phyloP scores from a whole-genome alignment of 2,329 filamentous ascomycete species.

The Lecanoromycetidae sp. region DNA sequence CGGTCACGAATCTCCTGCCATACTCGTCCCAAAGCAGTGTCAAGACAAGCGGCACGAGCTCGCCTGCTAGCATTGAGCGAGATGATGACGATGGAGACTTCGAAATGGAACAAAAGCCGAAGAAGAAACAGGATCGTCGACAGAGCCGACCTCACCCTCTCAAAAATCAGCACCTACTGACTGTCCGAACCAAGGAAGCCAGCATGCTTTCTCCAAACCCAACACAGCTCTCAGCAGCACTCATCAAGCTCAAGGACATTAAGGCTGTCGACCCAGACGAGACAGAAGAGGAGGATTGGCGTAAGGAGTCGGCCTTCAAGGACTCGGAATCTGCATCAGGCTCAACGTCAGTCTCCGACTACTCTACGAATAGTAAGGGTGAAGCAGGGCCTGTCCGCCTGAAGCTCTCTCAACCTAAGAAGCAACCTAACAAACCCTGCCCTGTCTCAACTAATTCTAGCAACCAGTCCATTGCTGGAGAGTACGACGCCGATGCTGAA shows the following conservation, averaged over 20 bases:
- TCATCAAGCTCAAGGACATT: constrained; percentile 10
- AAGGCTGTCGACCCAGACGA: constrained; percentile 16
- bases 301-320: constrained; percentile 13
- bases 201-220: constrained; percentile 11
- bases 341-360: constrained; percentile 18
- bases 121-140: constrained; percentile 36
- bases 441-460: constrained; percentile 3
- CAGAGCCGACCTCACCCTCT: constrained; percentile 32
- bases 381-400: constrained; percentile 13
- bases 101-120: constrained; percentile 31
- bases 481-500: constrained; percentile 7
- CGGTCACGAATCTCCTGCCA: constrained; percentile 42
- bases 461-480: constrained; percentile 6
- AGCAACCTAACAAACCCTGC: not conserved
- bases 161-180: constrained; percentile 13
- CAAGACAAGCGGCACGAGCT: constrained; percentile 34
- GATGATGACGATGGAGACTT: constrained; percentile 41
- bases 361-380: constrained; percentile 12
- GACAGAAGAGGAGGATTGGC: constrained; percentile 20
- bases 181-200: constrained; percentile 13
- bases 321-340: constrained; percentile 17
- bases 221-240: constrained; percentile 9
- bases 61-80: constrained; percentile 41
- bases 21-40: constrained; percentile 32
- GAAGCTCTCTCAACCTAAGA: constrained; percentile 18